phyloP scores from a whole-genome alignment of 2,329 filamentous ascomycete genomes.

The Penicillium sp. region DNA sequence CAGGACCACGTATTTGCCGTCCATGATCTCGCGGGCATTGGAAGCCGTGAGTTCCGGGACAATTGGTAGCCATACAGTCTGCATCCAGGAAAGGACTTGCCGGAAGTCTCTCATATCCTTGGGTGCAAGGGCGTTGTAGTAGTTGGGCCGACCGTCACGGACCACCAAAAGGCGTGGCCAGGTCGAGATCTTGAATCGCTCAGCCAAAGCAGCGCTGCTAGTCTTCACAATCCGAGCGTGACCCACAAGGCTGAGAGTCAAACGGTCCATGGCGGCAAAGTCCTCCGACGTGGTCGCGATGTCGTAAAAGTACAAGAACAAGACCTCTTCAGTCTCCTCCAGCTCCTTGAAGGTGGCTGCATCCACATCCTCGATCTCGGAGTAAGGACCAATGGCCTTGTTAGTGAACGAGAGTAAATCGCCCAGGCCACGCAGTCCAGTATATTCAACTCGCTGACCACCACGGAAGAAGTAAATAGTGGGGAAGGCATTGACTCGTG shows the following conservation, averaged over 20 bases:
- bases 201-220: slow-evolving; percentile 70
- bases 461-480: slow-evolving; percentile 92
- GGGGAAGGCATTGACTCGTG: slow-evolving; percentile 75
- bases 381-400: slow-evolving; percentile 76
- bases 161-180: slow-evolving; percentile 93
- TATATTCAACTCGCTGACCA: slow-evolving; percentile 88
- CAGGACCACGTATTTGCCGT: slow-evolving; percentile 89
- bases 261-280: slow-evolving; percentile 80
- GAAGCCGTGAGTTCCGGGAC: slow-evolving; percentile 89
- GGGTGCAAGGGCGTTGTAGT: slow-evolving; percentile 84
- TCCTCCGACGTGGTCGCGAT: slow-evolving; percentile 92
- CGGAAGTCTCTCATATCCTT: slow-evolving; percentile 88
- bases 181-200: slow-evolving; percentile 91
- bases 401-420: slow-evolving; percentile 86
- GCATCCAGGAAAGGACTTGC: slow-evolving; percentile 87
- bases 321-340: slow-evolving; percentile 90
- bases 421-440: slow-evolving; percentile 85
- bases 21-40: slow-evolving; percentile 94
- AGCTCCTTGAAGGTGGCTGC: slow-evolving; percentile 73
- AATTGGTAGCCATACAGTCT: slow-evolving; percentile 91
- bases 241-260: slow-evolving; percentile 85
- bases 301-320: slow-evolving; percentile 98
- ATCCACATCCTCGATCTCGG: slow-evolving; percentile 79
- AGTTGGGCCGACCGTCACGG: slow-evolving; percentile 83
- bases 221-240: slow-evolving; percentile 93